Conservation (phyloP, 257 asterid species). For the Orobanche coerulescens region DNA sequence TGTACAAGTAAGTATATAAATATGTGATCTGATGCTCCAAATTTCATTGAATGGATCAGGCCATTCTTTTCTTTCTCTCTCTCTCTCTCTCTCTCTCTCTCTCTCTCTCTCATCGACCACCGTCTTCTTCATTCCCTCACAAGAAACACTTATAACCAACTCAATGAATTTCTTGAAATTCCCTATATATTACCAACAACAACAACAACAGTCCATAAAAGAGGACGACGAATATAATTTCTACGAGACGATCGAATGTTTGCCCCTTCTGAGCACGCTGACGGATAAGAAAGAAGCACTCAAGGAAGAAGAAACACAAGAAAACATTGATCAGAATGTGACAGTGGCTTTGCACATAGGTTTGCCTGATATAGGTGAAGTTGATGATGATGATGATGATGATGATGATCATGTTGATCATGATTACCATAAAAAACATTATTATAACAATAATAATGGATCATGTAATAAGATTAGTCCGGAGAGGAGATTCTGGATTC, state of each 20-base stretch:
- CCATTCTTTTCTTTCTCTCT: conserved; percentile 35
- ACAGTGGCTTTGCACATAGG: conserved; percentile 71
- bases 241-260: conserved; percentile 42
- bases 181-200: conserved; percentile 37
- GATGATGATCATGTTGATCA: too few relatives aligned
- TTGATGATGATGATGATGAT: not conserved
- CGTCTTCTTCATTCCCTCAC: too few relatives aligned
- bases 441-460: too few relatives aligned
- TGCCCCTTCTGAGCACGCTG: conserved; percentile 70
- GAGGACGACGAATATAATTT: conserved; percentile 1
- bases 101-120: conserved; percentile 23
- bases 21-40: conserved; percentile 24
- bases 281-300: conserved; percentile 29
- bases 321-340: conserved; percentile 32
- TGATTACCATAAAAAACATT: too few relatives aligned
- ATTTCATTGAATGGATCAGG: conserved; percentile 25
- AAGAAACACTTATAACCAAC: not conserved
- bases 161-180: conserved; percentile 45
- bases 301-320: conserved; percentile 33
- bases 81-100: too few relatives aligned
- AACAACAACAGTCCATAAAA: too few relatives aligned
- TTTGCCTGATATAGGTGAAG: conserved; percentile 40
- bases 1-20: conserved; percentile 33
- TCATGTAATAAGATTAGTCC: not conserved
- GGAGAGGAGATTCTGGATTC: conserved; percentile 77